Percentiles rank a stretch among this genome's conserved stretches.
These are phyloP conservation scores for Bruguiera gymnorhiza DNA, from an alignment of 345 rosid species.

Conservation along the genomic window DNA sequence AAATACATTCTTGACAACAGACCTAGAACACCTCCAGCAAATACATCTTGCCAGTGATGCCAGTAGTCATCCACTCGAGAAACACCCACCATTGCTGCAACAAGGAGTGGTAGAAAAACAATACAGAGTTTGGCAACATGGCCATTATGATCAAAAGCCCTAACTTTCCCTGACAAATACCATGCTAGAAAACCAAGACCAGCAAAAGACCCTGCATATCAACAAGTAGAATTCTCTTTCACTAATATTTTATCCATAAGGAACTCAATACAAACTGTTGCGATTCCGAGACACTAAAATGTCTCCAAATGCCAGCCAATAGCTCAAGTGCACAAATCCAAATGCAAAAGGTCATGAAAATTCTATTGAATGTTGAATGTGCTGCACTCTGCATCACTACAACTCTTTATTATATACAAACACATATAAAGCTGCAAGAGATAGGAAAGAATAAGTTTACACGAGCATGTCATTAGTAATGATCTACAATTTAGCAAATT, in stretches of 20 bases:
- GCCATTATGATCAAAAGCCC: constrained; percentile 75
- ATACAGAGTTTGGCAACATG: constrained; percentile 89
- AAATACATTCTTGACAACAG: constrained; percentile 4
- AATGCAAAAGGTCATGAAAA: no score
- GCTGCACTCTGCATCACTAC: no score
- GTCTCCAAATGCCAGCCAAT: no score
- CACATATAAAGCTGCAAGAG: no score
- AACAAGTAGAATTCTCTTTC: constrained; percentile 24
- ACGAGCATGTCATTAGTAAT: background rate
- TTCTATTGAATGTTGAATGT: no score
- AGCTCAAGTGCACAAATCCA: no score
- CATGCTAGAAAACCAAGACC: constrained; percentile 74
- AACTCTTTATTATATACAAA: no score
- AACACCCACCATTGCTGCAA: constrained; percentile 75
- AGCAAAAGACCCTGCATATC: constrained; percentile 80
- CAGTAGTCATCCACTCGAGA: constrained; percentile 95
- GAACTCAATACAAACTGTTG: constrained; percentile 1
- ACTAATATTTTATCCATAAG: background rate
- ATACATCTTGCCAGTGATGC: constrained; percentile 99
- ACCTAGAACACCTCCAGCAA: constrained; percentile 86
- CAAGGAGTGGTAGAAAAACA: constrained; percentile 61
- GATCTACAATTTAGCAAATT: background rate
- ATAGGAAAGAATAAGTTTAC: no score
- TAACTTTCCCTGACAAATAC: constrained; percentile 77
- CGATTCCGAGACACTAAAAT: background rate